phyloP scores from a whole-genome alignment of 441 rosid genomes.

The Bruguiera hainesii region DNA sequence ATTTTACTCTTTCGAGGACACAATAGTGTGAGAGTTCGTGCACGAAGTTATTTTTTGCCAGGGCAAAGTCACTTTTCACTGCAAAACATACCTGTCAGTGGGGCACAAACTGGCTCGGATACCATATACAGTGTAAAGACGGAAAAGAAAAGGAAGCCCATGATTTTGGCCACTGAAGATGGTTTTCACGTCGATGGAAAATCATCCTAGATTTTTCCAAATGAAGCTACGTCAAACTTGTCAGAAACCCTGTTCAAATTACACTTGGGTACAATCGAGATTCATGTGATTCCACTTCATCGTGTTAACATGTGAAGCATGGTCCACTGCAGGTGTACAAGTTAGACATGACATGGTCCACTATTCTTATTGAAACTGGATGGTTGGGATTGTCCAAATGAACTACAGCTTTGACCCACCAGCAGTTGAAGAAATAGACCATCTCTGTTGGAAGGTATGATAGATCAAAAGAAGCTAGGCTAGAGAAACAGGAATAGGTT shows the following conservation, averaged over 20 bases:
- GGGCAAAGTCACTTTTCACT: no score
- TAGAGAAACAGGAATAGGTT: neutral
- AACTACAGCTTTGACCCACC: conserved; percentile 40
- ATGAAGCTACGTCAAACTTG: neutral
- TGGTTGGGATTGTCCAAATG: conserved; percentile 29
- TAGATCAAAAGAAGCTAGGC: neutral
- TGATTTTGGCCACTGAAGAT: conserved; percentile 6
- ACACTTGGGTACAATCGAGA: conserved; percentile 10
- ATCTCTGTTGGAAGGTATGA: conserved; percentile 25
- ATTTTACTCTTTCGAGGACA: no score
- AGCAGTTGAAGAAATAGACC: conserved; percentile 41
- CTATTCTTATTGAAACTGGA: conserved; percentile 19
- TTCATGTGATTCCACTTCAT: conserved; percentile 25
- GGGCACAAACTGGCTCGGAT: no score
- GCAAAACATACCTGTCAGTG: no score
- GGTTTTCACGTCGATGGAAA: conserved; percentile 3
- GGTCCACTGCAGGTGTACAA: conserved; percentile 10
- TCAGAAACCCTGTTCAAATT: neutral
- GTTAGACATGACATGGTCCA: conserved; percentile 17
- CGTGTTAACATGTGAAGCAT: neutral
- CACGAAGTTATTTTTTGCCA: no score
- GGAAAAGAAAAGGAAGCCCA: neutral
- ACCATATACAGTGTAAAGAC: no score
- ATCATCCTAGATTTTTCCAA: neutral
- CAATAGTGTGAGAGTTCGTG: no score